phyloP scores from a whole-genome alignment of 805 yeast species.

The Kazachstania bromeliacearum region DNA sequence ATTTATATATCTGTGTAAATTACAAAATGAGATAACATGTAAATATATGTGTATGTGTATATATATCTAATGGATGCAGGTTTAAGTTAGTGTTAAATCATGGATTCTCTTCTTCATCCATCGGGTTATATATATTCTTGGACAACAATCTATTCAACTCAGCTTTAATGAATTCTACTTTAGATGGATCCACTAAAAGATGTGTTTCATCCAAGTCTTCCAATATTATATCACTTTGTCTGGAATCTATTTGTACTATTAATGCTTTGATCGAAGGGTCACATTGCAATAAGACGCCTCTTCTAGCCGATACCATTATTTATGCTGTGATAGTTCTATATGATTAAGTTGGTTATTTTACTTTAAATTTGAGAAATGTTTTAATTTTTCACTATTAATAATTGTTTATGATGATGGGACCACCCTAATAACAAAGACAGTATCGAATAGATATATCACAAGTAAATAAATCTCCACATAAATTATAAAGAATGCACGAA shows the following conservation, averaged over 20 bases:
- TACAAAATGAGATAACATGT: too few species aligned
- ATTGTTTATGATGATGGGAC: too few species aligned
- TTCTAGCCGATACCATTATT: slow-evolving; percentile 44
- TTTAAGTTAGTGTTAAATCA: background rate
- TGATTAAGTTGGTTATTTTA: too few species aligned
- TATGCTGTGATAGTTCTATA: background rate
- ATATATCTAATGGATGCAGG: background rate
- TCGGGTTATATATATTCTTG: slow-evolving; percentile 76
- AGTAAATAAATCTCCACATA: too few species aligned
- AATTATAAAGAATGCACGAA: background rate
- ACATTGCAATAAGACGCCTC: slow-evolving; percentile 49
- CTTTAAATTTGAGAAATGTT: too few species aligned
- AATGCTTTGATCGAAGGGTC: slow-evolving; percentile 91
- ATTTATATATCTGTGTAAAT: too few species aligned
- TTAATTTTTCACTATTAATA: too few species aligned
- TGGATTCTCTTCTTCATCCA: slow-evolving; percentile 53
- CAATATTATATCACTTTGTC: slow-evolving; percentile 59
- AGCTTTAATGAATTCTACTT: slow-evolving; percentile 63
- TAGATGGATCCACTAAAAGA: slow-evolving; percentile 66
- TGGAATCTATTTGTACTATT: slow-evolving; percentile 71
- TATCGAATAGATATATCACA: too few species aligned
- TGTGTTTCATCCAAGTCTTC: slow-evolving; percentile 90
- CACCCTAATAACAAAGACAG: too few species aligned
- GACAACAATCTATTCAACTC: slow-evolving; percentile 71
- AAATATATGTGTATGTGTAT: too few species aligned